phyloP scores from a whole-genome alignment of 163 green algal species.

The Chlamydomonas reinhardtii region DNA sequence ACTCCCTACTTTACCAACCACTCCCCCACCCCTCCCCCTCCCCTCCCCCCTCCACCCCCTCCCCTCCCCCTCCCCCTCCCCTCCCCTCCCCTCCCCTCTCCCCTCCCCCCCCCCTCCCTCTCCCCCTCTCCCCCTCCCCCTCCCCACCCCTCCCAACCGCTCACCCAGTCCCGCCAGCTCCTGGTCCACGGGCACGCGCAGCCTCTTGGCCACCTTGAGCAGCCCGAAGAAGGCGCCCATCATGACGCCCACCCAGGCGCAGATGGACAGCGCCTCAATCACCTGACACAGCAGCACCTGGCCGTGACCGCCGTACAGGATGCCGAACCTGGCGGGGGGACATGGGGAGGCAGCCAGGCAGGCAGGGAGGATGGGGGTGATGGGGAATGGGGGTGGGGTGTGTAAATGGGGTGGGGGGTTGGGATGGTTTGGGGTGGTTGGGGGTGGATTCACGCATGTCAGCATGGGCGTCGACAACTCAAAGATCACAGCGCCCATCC shows the following conservation, averaged over 20 bases:
- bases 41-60: no score
- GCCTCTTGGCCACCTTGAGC: constrained; percentile 18
- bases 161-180: constrained; percentile 55
- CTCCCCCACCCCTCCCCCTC: no score
- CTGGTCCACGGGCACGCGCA: constrained; percentile 63
- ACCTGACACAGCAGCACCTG: constrained; percentile 74
- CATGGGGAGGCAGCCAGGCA: no score
- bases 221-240: constrained; percentile 45
- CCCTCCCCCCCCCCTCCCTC: background rate
- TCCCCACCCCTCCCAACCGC: background rate
- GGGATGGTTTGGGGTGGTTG: no score
- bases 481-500: no score
- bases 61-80: background rate
- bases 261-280: constrained; percentile 53
- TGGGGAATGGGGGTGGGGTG: no score
- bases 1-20: no score
- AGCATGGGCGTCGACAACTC: no score
- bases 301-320: constrained; percentile 76
- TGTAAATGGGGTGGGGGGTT: background rate
- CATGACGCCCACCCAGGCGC: constrained; percentile 40
- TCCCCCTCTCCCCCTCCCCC: background rate
- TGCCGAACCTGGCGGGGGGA: constrained; percentile 54
- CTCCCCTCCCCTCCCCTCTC: background rate
- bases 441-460: no score
- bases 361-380: background rate